Evolutionary conservation across 2,329 filamentous ascomycete species (phyloP), one percentile per base, ranked within the genome.

Genomic region (Colletotrichum costaricense): DNA sequence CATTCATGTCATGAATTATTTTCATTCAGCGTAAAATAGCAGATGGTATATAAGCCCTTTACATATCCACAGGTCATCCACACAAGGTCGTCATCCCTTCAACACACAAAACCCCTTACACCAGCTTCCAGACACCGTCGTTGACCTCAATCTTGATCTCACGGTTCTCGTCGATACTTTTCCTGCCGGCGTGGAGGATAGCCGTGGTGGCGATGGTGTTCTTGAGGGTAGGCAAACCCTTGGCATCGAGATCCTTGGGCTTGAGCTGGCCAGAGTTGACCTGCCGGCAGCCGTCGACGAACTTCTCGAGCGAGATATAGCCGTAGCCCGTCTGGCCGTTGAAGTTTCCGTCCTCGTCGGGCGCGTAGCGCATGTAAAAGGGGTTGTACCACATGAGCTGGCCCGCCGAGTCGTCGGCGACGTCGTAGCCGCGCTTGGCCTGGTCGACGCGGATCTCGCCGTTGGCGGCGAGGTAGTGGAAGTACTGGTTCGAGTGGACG

Each of bases 401-500:
- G 54, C 90, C 90, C 2, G 86, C 85, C 24, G 84, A 88, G 81
- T 98, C 95, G 76, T 95, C 93, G n/a, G 95, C 95, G 12, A 98
- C 93, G 79, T 98, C 95, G 84, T 98, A 98, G 60, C 95, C 95
- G 67, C 95, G 91, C 88, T 97, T 97, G 57, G 95, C 95, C 85
- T 98, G 96, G 86, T 98, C 94, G 78, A 97, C 90, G 73, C 94
- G 91, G 78, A 98, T 91, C 85, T 98, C 95, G 76, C 95, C 95
- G 69, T 92, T 90, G 73, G 90, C 89, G 3, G 91, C 95, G 85
- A 98, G 93, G 85, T 97, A 98, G 84, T 98, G 95, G 87, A 98
- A 98, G 85, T 98, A 97, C 85, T 98, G 95, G 82, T 97, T 97
- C 2, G 93, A 96, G 85, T 98, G 96, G n/a, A 98, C 95, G 63